A percentile compares a stretch with the other conserved stretches of the same genome.
Evolutionary conservation across 805 yeast genomes (phyloP).

Genomic region (Limtongia smithiae): DNA sequence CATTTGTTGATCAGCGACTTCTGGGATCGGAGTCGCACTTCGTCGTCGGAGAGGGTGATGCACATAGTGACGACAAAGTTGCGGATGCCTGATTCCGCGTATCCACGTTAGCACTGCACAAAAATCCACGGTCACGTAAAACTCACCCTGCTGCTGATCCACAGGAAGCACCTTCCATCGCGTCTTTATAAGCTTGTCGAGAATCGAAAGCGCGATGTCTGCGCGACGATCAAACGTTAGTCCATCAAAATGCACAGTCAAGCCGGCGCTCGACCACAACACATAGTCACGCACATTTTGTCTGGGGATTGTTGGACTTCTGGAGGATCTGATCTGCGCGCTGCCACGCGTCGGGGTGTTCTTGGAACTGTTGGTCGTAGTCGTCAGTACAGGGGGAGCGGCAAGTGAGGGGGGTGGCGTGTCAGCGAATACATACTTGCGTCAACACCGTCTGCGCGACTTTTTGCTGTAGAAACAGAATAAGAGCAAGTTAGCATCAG

Average conservation of each 20-base stretch:
- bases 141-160: conserved; percentile 62
- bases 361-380: conserved; percentile 74
- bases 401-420: background rate
- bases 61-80: conserved; percentile 93
- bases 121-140: background rate
- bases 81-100: conserved; percentile 82
- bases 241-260: too few species aligned
- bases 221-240: background rate
- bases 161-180: conserved; percentile 91
- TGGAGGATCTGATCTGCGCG: conserved; percentile 86
- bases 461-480: conserved; percentile 33
- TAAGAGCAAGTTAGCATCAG: background rate
- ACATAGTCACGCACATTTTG: conserved; percentile 74
- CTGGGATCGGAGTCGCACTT: conserved; percentile 62
- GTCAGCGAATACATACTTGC: conserved; percentile 25
- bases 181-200: conserved; percentile 84
- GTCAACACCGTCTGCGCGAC: conserved; percentile 41
- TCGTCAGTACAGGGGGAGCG: background rate
- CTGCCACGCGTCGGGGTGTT: conserved; percentile 94
- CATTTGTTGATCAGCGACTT: conserved; percentile 86
- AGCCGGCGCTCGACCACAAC: too few species aligned
- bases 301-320: conserved; percentile 70
- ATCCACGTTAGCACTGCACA: too few species aligned
- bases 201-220: conserved; percentile 76
- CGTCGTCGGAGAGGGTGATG: conserved; percentile 83